These are phyloP conservation scores for Ceratobasidium sp. DNA, from an alignment of 1,284 basidiomycete genomes.

Conservation along the genomic window DNA sequence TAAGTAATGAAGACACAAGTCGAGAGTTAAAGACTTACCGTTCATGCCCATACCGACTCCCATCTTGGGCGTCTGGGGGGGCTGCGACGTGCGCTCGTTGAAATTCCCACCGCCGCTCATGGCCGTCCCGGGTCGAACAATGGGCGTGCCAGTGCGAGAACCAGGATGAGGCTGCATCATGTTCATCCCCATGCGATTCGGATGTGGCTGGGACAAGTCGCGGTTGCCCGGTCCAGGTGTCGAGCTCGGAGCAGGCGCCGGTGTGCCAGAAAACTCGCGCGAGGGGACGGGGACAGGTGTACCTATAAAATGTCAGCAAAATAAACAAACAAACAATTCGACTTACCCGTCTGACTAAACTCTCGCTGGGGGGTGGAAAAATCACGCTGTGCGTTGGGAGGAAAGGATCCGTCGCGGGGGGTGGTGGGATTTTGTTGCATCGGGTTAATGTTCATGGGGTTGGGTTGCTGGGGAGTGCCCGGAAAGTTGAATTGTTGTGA, in stretches of 20 bases:
- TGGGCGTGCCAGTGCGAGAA: conserved; percentile 22
- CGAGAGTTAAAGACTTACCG: not conserved
- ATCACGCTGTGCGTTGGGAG: conserved; percentile 7
- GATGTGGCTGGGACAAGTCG: conserved; percentile 35
- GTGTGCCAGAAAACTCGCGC: conserved; percentile 25
- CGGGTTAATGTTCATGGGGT: not conserved
- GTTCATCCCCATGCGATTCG: conserved; percentile 28
- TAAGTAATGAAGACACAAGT: not conserved
- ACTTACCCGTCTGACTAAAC: conserved; percentile 9
- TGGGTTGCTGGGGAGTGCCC: not conserved
- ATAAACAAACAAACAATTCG: conserved; percentile 1
- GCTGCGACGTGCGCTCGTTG: conserved; percentile 2
- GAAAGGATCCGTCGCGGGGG: not conserved
- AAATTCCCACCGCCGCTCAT: conserved; percentile 13
- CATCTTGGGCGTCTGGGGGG: conserved; percentile 29
- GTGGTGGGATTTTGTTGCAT: not conserved
- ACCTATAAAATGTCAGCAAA: not conserved
- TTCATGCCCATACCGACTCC: conserved; percentile 34
- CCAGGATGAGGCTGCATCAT: not conserved
- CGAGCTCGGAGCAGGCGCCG: conserved; percentile 6
- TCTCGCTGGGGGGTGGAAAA: conserved; percentile 29
- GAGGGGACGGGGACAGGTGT: not conserved
- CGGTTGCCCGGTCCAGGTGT: conserved; percentile 23
- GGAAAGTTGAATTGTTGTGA: conserved; percentile 23
- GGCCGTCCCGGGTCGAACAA: conserved; percentile 23